Conservation (phyloP, 371 early-diverging fungal genomes). For the Cokeromyces recurvatus region DNA sequence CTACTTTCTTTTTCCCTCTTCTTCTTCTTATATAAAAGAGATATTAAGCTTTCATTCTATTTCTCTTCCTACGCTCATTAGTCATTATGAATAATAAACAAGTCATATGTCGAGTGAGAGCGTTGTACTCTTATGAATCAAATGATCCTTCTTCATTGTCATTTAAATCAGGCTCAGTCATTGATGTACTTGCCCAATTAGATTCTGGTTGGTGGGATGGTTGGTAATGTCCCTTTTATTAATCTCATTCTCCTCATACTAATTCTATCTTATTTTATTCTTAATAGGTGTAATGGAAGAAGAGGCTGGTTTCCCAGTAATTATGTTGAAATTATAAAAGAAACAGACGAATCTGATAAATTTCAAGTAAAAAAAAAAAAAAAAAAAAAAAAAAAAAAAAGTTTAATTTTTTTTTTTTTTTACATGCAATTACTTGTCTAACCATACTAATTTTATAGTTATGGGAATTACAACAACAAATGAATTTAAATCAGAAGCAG, state of each 20-base stretch:
- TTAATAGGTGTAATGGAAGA: conserved; percentile 49
- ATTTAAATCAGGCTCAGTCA: conserved; percentile 73
- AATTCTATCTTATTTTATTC: not conserved
- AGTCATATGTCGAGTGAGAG: conserved; percentile 63
- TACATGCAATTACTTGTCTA: not conserved
- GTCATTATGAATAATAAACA: conserved; percentile 21
- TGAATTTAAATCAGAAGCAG: not conserved
- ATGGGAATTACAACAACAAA: conserved; percentile 12
- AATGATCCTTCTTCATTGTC: conserved; percentile 68
- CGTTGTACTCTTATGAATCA: conserved; percentile 76
- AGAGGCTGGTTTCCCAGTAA: conserved; percentile 92
- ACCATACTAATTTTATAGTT: not conserved
- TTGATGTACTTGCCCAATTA: conserved; percentile 77
- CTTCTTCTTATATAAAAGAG: too few species aligned
- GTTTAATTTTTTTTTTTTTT: too few species aligned
- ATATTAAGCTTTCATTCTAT: too few species aligned
- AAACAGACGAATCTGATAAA: not conserved
- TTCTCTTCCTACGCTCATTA: too few species aligned
- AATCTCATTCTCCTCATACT: too few species aligned
- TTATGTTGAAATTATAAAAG: conserved; percentile 58
- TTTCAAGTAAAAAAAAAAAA: conserved; percentile 15
- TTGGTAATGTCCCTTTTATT: conserved; percentile 29
- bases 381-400: too few species aligned
- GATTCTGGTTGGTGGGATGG: conserved; percentile 95
- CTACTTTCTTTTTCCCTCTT: not conserved